Evolutionary conservation across 352 stramenopile species (phyloP).

Genomic region (Nothophytophthora sp.): DNA sequence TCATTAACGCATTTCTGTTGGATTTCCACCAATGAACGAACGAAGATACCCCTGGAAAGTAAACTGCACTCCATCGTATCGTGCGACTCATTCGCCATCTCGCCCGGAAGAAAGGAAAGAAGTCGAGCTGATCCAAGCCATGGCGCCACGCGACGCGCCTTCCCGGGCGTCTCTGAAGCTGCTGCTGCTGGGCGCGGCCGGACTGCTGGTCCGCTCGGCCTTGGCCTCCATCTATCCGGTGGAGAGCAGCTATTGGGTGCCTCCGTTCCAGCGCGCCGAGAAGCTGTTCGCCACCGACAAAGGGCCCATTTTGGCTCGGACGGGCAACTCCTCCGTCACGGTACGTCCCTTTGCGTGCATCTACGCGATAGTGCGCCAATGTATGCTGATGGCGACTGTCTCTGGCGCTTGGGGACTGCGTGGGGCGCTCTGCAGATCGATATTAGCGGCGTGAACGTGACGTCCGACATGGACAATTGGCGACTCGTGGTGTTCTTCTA

Average conservation of each 20-base stretch:
- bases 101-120: slow-evolving; percentile 5
- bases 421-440: slow-evolving; percentile 35
- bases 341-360: slow-evolving; percentile 23
- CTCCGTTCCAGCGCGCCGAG: slow-evolving; percentile 81
- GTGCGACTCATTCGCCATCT: slow-evolving; percentile 8
- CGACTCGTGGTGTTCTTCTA: slow-evolving; percentile 84
- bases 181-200: slow-evolving; percentile 7
- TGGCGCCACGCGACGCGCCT: not conserved
- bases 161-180: slow-evolving; percentile 10
- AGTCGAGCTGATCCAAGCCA: not conserved
- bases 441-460: slow-evolving; percentile 74
- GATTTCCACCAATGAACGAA: no score
- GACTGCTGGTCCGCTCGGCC: slow-evolving; percentile 9
- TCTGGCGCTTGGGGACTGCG: not conserved
- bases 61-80: no score
- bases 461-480: slow-evolving; percentile 62
- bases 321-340: slow-evolving; percentile 64
- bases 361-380: not conserved
- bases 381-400: not conserved
- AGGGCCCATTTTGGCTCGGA: slow-evolving; percentile 63
- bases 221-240: slow-evolving; percentile 72
- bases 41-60: no score
- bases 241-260: slow-evolving; percentile 72
- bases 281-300: slow-evolving; percentile 84
- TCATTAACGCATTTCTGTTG: no score